A percentile compares a stretch with the other conserved stretches of the same genome.
Conservation (phyloP, 352 stramenopile genomes). For the Blastocystis sp. region DNA sequence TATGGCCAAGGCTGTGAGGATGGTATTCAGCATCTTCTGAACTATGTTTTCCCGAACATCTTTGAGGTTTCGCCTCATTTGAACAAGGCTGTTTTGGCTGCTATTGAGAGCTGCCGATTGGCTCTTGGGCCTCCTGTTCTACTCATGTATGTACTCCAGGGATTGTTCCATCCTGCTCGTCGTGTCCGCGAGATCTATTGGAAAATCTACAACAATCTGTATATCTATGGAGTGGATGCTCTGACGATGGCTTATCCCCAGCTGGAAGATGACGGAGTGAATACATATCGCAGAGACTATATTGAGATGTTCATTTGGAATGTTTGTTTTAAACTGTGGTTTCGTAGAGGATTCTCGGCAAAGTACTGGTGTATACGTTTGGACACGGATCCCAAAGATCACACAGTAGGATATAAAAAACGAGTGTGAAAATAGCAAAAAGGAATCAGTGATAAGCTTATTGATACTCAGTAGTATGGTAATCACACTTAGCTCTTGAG, state of each 20-base stretch:
- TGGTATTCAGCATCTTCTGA: constrained; percentile 91
- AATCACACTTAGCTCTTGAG: no score
- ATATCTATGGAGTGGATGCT: constrained; percentile 94
- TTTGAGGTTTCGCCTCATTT: constrained; percentile 97
- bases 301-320: constrained; percentile 61
- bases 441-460: no score
- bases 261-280: constrained; percentile 81
- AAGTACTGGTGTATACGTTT: no score
- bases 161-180: constrained; percentile 93
- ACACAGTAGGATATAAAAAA: no score
- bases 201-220: constrained; percentile 99
- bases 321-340: constrained; percentile 6
- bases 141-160: constrained; percentile 92
- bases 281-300: constrained; percentile 53
- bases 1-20: constrained; percentile 92
- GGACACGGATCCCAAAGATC: no score
- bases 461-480: no score
- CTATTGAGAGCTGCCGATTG: constrained; percentile 91
- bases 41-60: constrained; percentile 99
- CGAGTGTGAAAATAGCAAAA: no score
- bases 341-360: no score
- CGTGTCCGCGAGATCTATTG: constrained; percentile 98
- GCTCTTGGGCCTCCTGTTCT: constrained; percentile 88
- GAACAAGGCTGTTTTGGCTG: constrained; percentile 96
- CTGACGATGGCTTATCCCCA: constrained; percentile 91